Conservation (phyloP, 129 eudicot genomes). For the Helianthus annuus region DNA sequence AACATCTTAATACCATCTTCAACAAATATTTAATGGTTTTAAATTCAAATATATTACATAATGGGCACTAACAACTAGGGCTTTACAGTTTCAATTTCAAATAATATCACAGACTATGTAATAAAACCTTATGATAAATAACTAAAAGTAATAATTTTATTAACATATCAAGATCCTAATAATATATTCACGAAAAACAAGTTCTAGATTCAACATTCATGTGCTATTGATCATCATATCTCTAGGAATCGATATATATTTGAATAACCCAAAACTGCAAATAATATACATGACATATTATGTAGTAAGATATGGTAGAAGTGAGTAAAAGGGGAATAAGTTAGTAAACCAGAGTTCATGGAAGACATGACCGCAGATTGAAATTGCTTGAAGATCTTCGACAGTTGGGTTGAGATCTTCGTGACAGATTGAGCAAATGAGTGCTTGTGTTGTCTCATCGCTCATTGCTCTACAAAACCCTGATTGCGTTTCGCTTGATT, state of each 20-base stretch:
- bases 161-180: no score
- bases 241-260: not conserved
- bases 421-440: slow-evolving; percentile 88
- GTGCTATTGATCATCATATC: no score
- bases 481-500: not conserved
- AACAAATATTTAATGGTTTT: not conserved
- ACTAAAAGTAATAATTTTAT: no score
- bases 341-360: slow-evolving; percentile 90
- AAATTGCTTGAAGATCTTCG: slow-evolving; percentile 90
- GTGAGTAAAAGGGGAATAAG: not conserved
- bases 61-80: not conserved
- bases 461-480: slow-evolving; percentile 27
- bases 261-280: no score
- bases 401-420: slow-evolving; percentile 88
- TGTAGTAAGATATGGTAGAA: not conserved
- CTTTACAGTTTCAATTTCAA: no score
- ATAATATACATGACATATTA: no score
- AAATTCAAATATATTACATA: not conserved
- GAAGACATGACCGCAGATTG: slow-evolving; percentile 95
- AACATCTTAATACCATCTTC: slow-evolving; percentile 6
- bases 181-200: no score
- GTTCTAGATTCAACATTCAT: no score
- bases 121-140: no score
- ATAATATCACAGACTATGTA: no score
- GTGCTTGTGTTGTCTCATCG: slow-evolving; percentile 34